Evolutionary conservation across 2,329 filamentous ascomycete genomes (phyloP), one percentile per base, ranked within the genome.

Genomic region (Chaetothyriales sp.): DNA sequence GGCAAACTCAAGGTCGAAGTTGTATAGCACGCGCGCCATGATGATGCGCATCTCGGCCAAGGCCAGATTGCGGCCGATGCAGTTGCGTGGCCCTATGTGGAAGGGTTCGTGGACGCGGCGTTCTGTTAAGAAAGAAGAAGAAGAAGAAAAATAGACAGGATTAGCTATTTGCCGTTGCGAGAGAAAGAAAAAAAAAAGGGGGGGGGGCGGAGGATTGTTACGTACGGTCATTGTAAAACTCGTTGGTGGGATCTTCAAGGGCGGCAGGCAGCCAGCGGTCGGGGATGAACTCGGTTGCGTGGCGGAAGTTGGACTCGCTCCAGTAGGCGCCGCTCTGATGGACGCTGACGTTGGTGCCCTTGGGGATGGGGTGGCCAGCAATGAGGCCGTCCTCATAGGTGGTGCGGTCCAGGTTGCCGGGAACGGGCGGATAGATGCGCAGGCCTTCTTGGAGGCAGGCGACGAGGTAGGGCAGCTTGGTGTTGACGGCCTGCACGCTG

Each of bases 21-120:
- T 71, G 60, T 66, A 76, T 0, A 77, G 55, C 4, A 77, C 55
- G 2, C 67, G 67, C 0, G 70, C 68, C 5, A 77, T 58, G 39
- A 76, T 70, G 4, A 74, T 59, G 3, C 73, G 65, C 66, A 76
- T 72, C 57, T 77, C 73, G 18, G 69, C 64, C 47, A 73, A 73
- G 2, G 73, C 73, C 39, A 77, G 62, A 51, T 71, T 74, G 44
- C 43, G 39, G 3, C 45, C 45, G 20, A 47, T 25, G 26, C 45
- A 47, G 45, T 47, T 28, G 6, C 26, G 46, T 6, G 43, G 45
- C 8, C 49, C 49, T 12, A 49, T 8, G 42, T 18, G 19, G 46
- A 51, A 51, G 22, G 49, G 49, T 15, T 51, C 45, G 42, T 25
- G 32, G 18, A 44, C 48, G 47, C 46, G 12, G 22, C 18, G 39